Evolutionary conservation across 2,329 filamentous ascomycete genomes (phyloP).

Genomic region (Coleophoma crateriformis): DNA sequence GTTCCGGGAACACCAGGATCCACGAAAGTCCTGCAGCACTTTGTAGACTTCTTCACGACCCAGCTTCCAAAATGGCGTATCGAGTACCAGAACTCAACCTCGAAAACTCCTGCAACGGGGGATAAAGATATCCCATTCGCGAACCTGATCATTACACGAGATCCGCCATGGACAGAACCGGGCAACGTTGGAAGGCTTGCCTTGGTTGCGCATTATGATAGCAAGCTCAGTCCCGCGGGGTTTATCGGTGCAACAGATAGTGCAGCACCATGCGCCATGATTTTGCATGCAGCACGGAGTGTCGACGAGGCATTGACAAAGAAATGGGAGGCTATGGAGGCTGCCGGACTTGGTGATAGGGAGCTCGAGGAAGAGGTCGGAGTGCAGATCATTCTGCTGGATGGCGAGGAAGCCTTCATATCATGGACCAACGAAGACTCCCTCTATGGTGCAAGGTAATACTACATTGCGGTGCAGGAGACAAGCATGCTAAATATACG

Average conservation of each 20-base stretch:
- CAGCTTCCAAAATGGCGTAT: constrained; percentile 75
- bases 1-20: constrained; percentile 84
- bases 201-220: constrained; percentile 92
- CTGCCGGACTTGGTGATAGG: constrained; percentile 44
- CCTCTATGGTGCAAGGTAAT: constrained; percentile 77
- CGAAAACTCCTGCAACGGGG: constrained; percentile 71
- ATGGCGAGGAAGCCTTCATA: constrained; percentile 90
- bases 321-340: constrained; percentile 74
- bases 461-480: not conserved
- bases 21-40: constrained; percentile 68
- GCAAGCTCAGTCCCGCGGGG: constrained; percentile 69
- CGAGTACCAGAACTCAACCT: constrained; percentile 84
- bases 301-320: constrained; percentile 73
- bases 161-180: constrained; percentile 72
- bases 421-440: constrained; percentile 78
- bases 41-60: constrained; percentile 72
- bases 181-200: constrained; percentile 79
- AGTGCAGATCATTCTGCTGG: constrained; percentile 82
- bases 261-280: constrained; percentile 88
- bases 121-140: constrained; percentile 71
- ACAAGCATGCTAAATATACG: constrained; percentile 16
- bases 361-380: constrained; percentile 71
- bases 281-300: constrained; percentile 78
- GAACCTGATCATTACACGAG: constrained; percentile 81
- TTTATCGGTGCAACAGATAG: constrained; percentile 95